Conservation (phyloP, 495 filamentous ascomycete genomes). For the Aspergillus mulundensis region DNA sequence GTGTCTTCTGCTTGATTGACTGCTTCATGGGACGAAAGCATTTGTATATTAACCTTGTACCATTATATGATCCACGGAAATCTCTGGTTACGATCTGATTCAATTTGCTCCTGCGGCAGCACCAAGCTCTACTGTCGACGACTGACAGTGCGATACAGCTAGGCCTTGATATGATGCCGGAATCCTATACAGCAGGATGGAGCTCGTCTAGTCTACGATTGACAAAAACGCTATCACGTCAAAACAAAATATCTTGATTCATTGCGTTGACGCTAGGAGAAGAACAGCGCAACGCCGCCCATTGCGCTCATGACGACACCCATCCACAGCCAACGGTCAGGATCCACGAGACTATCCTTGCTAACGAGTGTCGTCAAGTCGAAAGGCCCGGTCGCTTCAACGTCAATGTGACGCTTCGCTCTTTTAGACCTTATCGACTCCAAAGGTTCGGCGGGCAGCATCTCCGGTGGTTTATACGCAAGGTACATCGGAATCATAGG, state of each 20-base stretch:
- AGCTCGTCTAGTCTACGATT: not conserved
- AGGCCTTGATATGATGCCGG: not conserved
- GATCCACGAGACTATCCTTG: conserved; percentile 46
- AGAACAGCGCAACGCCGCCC: conserved; percentile 40
- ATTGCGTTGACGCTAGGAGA: not conserved
- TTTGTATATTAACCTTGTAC: conserved; percentile 21
- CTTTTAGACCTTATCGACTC: conserved; percentile 52
- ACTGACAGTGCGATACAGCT: not conserved
- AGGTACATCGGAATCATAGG: conserved; percentile 74
- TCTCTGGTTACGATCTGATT: not conserved
- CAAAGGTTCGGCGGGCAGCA: conserved; percentile 69
- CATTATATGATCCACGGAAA: conserved; percentile 6
- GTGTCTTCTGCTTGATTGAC: conserved; percentile 19
- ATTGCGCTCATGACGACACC: conserved; percentile 63
- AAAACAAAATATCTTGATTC: no score
- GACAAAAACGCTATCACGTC: no score
- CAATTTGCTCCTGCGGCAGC: not conserved
- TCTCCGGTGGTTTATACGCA: conserved; percentile 62
- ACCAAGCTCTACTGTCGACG: not conserved
- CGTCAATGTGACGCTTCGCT: conserved; percentile 22
- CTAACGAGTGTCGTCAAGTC: conserved; percentile 41
- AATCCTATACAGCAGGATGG: not conserved
- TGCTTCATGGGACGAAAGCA: not conserved
- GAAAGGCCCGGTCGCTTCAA: conserved; percentile 31
- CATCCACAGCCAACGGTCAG: conserved; percentile 65